These are phyloP conservation scores for Penicillium soppii DNA, from an alignment of 495 filamentous ascomycete species.

Conservation along the genomic window DNA sequence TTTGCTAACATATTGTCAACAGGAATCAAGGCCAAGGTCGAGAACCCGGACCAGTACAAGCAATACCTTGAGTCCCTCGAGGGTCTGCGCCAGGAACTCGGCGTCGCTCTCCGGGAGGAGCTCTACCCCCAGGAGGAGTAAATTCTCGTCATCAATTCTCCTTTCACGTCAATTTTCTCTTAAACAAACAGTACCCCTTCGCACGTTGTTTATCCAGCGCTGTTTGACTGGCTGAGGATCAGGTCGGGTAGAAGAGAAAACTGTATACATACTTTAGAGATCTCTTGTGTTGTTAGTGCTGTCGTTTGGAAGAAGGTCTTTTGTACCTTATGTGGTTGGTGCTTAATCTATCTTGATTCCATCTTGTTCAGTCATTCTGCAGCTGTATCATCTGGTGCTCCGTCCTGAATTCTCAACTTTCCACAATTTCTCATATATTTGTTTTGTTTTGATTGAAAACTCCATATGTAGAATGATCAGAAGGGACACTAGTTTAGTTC, in stretches of 20 bases:
- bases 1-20: constrained; percentile 21
- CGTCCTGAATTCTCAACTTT: background rate
- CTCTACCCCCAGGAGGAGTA: constrained; percentile 81
- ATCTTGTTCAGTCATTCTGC: constrained; percentile 15
- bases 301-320: constrained; percentile 32
- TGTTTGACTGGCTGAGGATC: constrained; percentile 20
- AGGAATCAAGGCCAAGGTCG: constrained; percentile 99
- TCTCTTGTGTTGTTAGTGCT: constrained; percentile 32
- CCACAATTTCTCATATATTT: background rate
- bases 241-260: constrained; percentile 41
- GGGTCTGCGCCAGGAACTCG: constrained; percentile 87
- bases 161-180: constrained; percentile 29
- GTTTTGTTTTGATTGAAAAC: background rate
- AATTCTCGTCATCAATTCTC: constrained; percentile 25
- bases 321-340: constrained; percentile 20
- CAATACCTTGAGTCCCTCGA: constrained; percentile 95
- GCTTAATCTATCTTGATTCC: constrained; percentile 27
- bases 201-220: constrained; percentile 14
- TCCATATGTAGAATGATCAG: background rate
- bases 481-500: background rate
- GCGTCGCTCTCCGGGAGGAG: constrained; percentile 87
- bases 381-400: constrained; percentile 5
- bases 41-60: constrained; percentile 96
- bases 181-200: constrained; percentile 15
- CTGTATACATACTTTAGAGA: constrained; percentile 50